Conservation (phyloP, 345 rosid species). For the Euphorbia peplus region DNA sequence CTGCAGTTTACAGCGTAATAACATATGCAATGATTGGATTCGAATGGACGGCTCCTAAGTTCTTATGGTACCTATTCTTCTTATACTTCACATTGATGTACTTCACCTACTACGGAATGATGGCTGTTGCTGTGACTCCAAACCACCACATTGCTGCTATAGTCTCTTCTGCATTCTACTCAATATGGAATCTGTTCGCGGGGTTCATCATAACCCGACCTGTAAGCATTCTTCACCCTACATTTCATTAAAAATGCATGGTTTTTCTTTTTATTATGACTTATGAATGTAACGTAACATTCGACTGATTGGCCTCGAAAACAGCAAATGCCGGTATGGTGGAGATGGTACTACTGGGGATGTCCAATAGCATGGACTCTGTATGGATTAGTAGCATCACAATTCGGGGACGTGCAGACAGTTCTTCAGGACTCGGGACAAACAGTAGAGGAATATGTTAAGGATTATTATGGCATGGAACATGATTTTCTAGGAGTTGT, state of each 20-base stretch:
- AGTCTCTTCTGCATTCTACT: constrained; percentile 45
- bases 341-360: constrained; percentile 32
- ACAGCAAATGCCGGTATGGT: constrained; percentile 27
- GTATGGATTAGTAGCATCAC: constrained; percentile 24
- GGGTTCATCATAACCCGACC: constrained; percentile 65
- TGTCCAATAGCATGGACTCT: constrained; percentile 22
- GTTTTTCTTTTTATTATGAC: no score
- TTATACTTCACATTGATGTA: constrained; percentile 55
- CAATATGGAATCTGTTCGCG: constrained; percentile 55
- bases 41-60: constrained; percentile 51
- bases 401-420: constrained; percentile 5
- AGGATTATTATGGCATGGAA: constrained; percentile 4
- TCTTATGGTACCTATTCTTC: constrained; percentile 62
- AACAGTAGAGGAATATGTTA: constrained; percentile 5
- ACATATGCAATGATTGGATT: constrained; percentile 67
- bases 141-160: constrained; percentile 55
- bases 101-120: constrained; percentile 75
- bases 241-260: not conserved
- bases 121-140: constrained; percentile 66
- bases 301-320: not conserved
- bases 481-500: constrained; percentile 24
- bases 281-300: not conserved
- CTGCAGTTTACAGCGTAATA: constrained; percentile 41
- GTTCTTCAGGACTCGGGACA: not conserved
- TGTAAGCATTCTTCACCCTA: constrained; percentile 27